Percentiles rank a stretch among this genome's conserved stretches.
Evolutionary conservation across 2,329 filamentous ascomycete genomes (phyloP).

Genomic region (Tolypocladium endophyticum): DNA sequence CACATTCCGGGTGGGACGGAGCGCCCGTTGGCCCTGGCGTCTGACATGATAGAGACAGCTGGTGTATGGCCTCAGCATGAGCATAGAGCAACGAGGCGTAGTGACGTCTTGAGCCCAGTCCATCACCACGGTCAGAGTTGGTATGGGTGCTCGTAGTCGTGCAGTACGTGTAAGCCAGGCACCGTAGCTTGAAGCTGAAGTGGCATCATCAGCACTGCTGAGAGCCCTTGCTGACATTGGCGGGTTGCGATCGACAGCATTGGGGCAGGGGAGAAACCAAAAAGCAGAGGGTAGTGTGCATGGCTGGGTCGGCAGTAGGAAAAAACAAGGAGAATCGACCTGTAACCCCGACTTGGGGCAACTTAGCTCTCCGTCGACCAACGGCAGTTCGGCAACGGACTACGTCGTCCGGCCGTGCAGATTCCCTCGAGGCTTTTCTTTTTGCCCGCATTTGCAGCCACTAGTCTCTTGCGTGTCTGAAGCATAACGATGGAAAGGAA

Average conservation of each 20-base stretch:
- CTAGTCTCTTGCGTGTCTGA: slow-evolving; percentile 7
- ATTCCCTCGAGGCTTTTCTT: slow-evolving; percentile 8
- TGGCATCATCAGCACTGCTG: background rate
- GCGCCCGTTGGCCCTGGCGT: background rate
- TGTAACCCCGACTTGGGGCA: slow-evolving; percentile 3
- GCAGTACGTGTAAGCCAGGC: background rate
- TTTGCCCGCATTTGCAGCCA: slow-evolving; percentile 8
- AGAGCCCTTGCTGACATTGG: background rate
- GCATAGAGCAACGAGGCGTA: background rate
- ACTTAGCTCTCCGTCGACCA: background rate
- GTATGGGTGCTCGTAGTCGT: background rate
- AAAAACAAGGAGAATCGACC: slow-evolving; percentile 9
- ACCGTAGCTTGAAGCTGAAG: background rate
- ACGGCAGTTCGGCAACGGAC: slow-evolving; percentile 4
- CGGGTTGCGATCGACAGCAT: slow-evolving; percentile 1
- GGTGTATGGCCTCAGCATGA: background rate
- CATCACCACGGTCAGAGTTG: background rate
- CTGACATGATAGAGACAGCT: background rate
- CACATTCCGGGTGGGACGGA: background rate
- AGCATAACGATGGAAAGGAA: slow-evolving; percentile 2
- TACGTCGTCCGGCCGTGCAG: background rate
- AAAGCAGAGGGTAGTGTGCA: slow-evolving; percentile 2
- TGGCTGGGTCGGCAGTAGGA: slow-evolving; percentile 1
- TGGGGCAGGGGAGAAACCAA: background rate
- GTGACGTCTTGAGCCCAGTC: background rate